Base-by-base conservation (phyloP, 1,284 basidiomycete genomes). In the Ustilago bromivora region DNA sequence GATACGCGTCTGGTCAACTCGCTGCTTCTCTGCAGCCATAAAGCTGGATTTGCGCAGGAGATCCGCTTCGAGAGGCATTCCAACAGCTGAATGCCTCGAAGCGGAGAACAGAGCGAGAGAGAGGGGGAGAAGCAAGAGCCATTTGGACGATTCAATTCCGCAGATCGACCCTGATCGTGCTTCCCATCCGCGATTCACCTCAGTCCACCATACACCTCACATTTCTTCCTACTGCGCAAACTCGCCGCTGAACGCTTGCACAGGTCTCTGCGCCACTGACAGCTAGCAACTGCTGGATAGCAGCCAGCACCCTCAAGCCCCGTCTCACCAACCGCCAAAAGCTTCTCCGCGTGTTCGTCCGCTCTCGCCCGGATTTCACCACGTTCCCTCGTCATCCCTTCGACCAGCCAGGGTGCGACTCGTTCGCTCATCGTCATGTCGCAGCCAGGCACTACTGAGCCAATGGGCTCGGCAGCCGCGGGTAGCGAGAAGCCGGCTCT, bases 21-120 rank as follows among this genome's bases (percentile, higher is more conserved):
- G 40, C 43, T 57, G 35, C 36, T 52, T 52, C 23, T 23, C 23
- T 23, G 57, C 52, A 7, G 41, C 57, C 43, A n/a, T 11, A 8
- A 57, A 31, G 34, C 59, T 15, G 43, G 40, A 38, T 28, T 32
- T 46, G 47, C 59, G 61, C 49, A 61, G 38, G 23, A 38, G 40
- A 49, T 46, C 38, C 57, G 9, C 32, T 59, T 52, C 47, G 41
- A 17, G n/a, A 36, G 51, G 57, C 60, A 51, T 8, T 64, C 34
- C 43, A 54, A 38, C 61, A 53, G 57, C 51, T 34, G 59, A 57
- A 55, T 19, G 32, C 11, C 28, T 57, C 28, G 57, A 62, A 60
- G 60, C 70, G 70, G 64, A 72, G 61, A 72, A 63, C 57, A 54
- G 41, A 19, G 34, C 43, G 15, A 46, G 43, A n/a, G 19, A 41